Conservation (phyloP, 1,284 basidiomycete genomes). For the Malassezia nana region DNA sequence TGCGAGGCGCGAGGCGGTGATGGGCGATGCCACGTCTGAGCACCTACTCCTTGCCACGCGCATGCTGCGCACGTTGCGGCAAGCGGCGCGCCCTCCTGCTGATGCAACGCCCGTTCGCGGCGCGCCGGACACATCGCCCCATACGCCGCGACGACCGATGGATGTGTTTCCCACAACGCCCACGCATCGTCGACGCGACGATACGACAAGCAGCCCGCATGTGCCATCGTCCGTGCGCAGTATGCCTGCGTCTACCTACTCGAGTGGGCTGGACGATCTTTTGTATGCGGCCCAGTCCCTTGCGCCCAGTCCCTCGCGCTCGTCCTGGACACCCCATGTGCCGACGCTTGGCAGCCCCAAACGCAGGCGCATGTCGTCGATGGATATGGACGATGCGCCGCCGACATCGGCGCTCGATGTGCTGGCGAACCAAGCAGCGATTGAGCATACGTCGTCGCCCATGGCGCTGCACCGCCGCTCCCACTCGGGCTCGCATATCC, state of each 20-base stretch:
- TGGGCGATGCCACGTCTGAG: conserved; percentile 51
- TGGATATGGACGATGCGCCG: conserved; percentile 21
- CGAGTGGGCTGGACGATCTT: conserved; percentile 44
- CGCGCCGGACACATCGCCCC: not conserved
- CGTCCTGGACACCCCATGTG: conserved; percentile 11
- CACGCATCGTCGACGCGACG: conserved; percentile 16
- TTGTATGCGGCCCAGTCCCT: conserved; percentile 45
- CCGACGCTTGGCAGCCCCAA: conserved; percentile 36
- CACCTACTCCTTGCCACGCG: conserved; percentile 49
- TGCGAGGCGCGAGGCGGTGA: conserved; percentile 27
- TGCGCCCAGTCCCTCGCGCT: conserved; percentile 5
- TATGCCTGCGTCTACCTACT: conserved; percentile 17
- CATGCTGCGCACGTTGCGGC: conserved; percentile 34
- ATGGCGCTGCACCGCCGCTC: conserved; percentile 3
- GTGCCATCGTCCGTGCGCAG: conserved; percentile 4
- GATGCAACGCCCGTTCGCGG: not conserved
- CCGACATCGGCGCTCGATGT: conserved; percentile 34
- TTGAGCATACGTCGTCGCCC: conserved; percentile 24
- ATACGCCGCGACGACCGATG: not conserved
- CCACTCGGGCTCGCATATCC: not conserved
- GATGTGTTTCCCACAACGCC: conserved; percentile 4
- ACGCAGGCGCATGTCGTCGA: conserved; percentile 32
- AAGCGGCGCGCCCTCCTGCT: conserved; percentile 13
- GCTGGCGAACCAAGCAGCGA: conserved; percentile 46
- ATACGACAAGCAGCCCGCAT: not conserved